Percentiles rank a stretch among this genome's conserved stretches.
Evolutionary conservation across 257 asterid genomes (phyloP).

Genomic region (Plantago major): DNA sequence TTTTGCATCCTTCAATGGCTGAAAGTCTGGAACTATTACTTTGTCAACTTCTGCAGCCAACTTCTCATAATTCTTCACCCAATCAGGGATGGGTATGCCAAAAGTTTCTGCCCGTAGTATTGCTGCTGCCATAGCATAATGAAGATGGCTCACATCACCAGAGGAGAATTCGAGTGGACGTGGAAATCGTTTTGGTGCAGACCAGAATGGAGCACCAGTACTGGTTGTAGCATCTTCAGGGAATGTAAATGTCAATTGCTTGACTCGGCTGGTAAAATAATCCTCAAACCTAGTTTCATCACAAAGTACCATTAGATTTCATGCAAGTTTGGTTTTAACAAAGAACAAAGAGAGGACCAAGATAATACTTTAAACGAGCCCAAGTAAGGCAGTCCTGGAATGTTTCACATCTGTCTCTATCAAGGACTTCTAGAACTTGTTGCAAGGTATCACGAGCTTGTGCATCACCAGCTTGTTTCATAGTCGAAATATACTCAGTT

Average conservation of each 20-base stretch:
- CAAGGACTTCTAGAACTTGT: conserved; percentile 37
- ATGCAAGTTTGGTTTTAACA: background rate
- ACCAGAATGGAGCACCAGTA: conserved; percentile 40
- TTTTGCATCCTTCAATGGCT: conserved; percentile 31
- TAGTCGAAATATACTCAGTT: conserved; percentile 33
- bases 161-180: conserved; percentile 33
- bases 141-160: conserved; percentile 31
- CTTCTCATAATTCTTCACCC: conserved; percentile 25
- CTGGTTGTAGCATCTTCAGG: conserved; percentile 43
- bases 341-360: too few species aligned
- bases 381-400: conserved; percentile 43
- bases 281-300: conserved; percentile 37
- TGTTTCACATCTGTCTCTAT: conserved; percentile 33
- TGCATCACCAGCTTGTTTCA: conserved; percentile 45
- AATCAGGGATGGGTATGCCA: conserved; percentile 41
- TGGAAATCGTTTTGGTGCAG: conserved; percentile 45
- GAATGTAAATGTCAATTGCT: conserved; percentile 38
- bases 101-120: conserved; percentile 39
- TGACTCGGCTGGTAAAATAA: conserved; percentile 34
- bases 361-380: conserved; percentile 40
- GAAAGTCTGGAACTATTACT: conserved; percentile 35
- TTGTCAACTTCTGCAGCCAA: conserved; percentile 36
- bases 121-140: conserved; percentile 29
- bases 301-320: conserved; percentile 12
- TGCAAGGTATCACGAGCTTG: conserved; percentile 44